Percentiles rank a stretch among this genome's conserved stretches.
phyloP scores from a whole-genome alignment of 129 eudicot genomes.

The Lactuca saligna region DNA sequence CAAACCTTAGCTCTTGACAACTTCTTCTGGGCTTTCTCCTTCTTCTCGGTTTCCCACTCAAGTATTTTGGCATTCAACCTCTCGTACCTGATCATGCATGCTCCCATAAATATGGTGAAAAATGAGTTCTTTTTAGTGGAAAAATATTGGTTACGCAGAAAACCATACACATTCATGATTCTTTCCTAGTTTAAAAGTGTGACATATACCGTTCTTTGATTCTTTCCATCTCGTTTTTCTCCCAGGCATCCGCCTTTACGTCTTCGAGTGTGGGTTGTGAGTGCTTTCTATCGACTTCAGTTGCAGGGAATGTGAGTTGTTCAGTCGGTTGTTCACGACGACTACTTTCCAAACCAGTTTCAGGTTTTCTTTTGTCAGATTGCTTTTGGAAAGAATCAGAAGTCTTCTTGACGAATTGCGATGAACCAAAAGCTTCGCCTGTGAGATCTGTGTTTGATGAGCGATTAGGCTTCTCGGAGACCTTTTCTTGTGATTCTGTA shows the following conservation, averaged over 20 bases:
- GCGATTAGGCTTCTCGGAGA: slow-evolving; percentile 36
- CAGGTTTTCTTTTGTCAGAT: slow-evolving; percentile 27
- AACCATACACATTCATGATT: not conserved
- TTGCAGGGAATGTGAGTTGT: not conserved
- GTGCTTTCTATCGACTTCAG: slow-evolving; percentile 8
- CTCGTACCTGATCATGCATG: slow-evolving; percentile 49
- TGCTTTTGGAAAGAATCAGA: slow-evolving; percentile 39
- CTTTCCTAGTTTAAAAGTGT: slow-evolving; percentile 2
- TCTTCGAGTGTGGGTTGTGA: slow-evolving; percentile 33
- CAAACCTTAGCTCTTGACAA: slow-evolving; percentile 53
- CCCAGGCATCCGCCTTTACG: slow-evolving; percentile 71
- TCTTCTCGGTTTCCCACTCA: slow-evolving; percentile 90
- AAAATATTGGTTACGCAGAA: not conserved
- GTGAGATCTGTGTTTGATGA: slow-evolving; percentile 29
- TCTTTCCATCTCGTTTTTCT: slow-evolving; percentile 57
- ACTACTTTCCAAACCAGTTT: slow-evolving; percentile 14
- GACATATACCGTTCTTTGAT: slow-evolving; percentile 53
- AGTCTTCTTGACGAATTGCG: slow-evolving; percentile 34
- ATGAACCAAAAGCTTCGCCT: slow-evolving; percentile 3
- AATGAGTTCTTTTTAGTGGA: not conserved
- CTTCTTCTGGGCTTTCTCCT: slow-evolving; percentile 60
- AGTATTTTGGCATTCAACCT: slow-evolving; percentile 56
- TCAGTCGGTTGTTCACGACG: not conserved
- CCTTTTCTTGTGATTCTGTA: slow-evolving; percentile 35
- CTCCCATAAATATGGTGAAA: not conserved